Evolutionary conservation across 257 asterid species (phyloP).

Genomic region (Lavandula angustifolia): DNA sequence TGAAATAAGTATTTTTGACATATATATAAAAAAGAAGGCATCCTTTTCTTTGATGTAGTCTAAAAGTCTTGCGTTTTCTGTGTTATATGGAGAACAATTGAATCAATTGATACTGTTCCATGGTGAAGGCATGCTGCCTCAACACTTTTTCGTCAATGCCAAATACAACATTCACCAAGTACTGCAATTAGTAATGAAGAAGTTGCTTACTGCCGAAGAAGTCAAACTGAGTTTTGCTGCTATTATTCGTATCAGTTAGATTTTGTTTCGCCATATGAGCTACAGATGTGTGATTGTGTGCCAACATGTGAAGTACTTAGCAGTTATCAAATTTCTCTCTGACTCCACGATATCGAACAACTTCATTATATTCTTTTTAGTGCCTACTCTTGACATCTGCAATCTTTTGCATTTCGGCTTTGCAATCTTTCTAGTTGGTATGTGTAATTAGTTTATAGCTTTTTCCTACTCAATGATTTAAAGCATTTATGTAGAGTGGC

Average conservation of each 20-base stretch:
- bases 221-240: constrained; percentile 22
- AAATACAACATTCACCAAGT: constrained; percentile 9
- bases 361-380: not conserved
- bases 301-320: too few relatives aligned
- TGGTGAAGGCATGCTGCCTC: not conserved
- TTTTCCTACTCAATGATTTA: constrained; percentile 6
- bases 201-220: constrained; percentile 12
- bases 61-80: constrained; percentile 3
- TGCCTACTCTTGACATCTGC: not conserved
- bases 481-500: not conserved
- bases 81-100: constrained; percentile 3
- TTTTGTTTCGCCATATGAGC: constrained; percentile 1
- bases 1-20: not conserved
- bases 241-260: constrained; percentile 1
- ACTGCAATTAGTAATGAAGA: constrained; percentile 7
- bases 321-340: not conserved
- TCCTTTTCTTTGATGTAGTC: not conserved
- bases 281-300: constrained; percentile 7
- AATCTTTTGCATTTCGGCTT: constrained; percentile 1
- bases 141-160: constrained; percentile 18
- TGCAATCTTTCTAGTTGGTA: constrained; percentile 4
- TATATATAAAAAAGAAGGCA: not conserved
- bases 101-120: not conserved
- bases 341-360: not conserved
- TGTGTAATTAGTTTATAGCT: not conserved